A percentile compares a stretch with the other conserved stretches of the same genome.
Conservation (phyloP, 225 moss, liverwort and hornwort species). For the Pleurozium schreberi region DNA sequence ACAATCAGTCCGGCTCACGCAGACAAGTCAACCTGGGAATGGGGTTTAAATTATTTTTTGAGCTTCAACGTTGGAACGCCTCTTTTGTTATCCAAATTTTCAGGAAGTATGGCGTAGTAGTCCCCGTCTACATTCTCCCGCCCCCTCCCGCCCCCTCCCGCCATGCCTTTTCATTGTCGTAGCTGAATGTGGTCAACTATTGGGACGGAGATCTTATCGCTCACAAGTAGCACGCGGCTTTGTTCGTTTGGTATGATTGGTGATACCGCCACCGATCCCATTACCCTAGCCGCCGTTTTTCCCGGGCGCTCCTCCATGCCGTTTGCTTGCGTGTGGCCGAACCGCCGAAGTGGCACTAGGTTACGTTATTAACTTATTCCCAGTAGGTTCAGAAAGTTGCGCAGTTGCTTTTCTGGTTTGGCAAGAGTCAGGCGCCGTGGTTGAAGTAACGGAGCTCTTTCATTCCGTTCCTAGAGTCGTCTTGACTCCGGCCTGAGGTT, state of each 20-base stretch:
- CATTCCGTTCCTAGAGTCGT: not conserved
- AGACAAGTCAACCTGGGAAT: too few species aligned
- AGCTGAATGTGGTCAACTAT: not conserved
- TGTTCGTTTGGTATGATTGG: not conserved
- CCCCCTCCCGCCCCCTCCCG: too few species aligned
- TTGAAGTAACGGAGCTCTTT: not conserved
- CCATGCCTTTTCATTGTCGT: not conserved
- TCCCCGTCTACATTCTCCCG: not conserved
- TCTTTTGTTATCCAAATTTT: not conserved
- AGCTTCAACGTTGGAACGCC: not conserved
- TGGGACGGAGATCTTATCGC: not conserved
- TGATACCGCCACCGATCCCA: not conserved
- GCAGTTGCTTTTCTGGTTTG: not conserved
- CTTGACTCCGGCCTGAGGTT: too few species aligned
- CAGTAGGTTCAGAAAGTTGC: not conserved
- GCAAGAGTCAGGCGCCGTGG: not conserved
- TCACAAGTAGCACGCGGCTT: not conserved
- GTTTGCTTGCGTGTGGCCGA: not conserved
- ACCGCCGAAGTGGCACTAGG: not conserved
- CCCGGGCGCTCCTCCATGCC: not conserved
- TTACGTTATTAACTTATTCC: not conserved
- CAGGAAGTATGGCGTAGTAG: not conserved
- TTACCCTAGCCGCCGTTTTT: not conserved
- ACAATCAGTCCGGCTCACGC: too few species aligned
- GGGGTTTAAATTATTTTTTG: too few species aligned